Conservation (phyloP, 2,329 filamentous ascomycete species). For the Lanzia echinophila region DNA sequence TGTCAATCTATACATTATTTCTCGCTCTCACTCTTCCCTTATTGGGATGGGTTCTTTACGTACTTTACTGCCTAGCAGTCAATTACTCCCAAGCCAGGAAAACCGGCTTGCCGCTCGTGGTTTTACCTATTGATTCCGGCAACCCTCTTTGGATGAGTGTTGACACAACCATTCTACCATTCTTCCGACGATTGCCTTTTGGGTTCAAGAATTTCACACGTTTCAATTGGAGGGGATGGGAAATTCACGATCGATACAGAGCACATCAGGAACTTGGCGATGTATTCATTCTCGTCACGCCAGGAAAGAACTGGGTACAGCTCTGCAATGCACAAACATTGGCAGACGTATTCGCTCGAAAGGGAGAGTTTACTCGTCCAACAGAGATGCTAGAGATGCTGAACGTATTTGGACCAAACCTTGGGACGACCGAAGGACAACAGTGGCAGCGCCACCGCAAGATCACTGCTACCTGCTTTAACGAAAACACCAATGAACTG, state of each 20-base stretch:
- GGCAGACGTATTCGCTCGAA: neutral
- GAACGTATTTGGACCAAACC: conserved; percentile 2
- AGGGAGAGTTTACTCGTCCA: neutral
- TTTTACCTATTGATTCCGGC: conserved; percentile 3
- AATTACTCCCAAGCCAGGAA: conserved; percentile 1
- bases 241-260: conserved; percentile 5
- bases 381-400: conserved; percentile 6
- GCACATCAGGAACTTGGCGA: conserved; percentile 5
- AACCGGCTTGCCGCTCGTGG: neutral
- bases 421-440: conserved; percentile 2
- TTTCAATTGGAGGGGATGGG: conserved; percentile 6
- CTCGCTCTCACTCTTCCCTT: neutral
- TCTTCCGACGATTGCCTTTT: conserved; percentile 1
- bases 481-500: neutral
- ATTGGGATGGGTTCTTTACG: neutral
- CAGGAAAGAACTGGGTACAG: conserved; percentile 5
- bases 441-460: conserved; percentile 9
- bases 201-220: conserved; percentile 7
- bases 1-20: neutral
- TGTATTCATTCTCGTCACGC: conserved; percentile 6
- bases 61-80: neutral
- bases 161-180: conserved; percentile 1
- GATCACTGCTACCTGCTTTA: conserved; percentile 2
- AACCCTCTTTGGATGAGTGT: conserved; percentile 6
- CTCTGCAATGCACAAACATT: conserved; percentile 3